Evolutionary conservation across 306 rosid species (phyloP).

Genomic region (Sicyos baderoa): DNA sequence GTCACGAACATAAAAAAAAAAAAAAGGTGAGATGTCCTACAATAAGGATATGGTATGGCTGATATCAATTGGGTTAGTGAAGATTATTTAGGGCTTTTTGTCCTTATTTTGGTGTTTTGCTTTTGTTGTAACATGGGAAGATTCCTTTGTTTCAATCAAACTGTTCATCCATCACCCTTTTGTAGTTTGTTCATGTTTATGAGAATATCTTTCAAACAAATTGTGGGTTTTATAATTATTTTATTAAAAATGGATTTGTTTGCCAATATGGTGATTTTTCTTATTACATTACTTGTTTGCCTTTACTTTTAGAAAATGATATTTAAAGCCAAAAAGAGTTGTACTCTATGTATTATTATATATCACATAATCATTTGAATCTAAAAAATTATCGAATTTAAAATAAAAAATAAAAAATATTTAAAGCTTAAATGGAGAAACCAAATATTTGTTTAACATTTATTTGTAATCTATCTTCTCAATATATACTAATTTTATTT

Average conservation of each 20-base stretch:
- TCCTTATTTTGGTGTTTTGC: conserved; percentile 49
- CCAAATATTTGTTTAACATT: neutral
- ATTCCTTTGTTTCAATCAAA: conserved; percentile 54
- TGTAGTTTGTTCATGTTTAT: neutral
- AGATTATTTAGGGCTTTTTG: conserved; percentile 26
- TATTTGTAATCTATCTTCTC: too few species aligned
- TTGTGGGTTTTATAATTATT: neutral
- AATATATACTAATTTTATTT: too few species aligned
- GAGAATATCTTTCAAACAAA: neutral
- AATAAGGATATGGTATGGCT: conserved; percentile 15
- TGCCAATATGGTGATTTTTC: neutral
- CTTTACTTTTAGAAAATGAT: neutral
- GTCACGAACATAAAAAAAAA: too few species aligned
- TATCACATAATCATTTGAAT: too few species aligned
- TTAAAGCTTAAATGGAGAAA: neutral
- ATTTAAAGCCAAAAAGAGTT: too few species aligned
- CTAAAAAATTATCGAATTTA: too few species aligned
- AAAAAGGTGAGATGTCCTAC: conserved; percentile 10
- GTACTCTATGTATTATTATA: too few species aligned
- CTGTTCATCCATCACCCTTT: conserved; percentile 29
- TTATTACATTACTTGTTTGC: neutral
- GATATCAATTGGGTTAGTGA: neutral
- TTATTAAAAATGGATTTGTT: neutral
- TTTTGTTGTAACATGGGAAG: conserved; percentile 63
- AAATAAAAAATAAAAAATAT: neutral